Conservation (phyloP, 257 asterid species). For the Mentha longifolia region DNA sequence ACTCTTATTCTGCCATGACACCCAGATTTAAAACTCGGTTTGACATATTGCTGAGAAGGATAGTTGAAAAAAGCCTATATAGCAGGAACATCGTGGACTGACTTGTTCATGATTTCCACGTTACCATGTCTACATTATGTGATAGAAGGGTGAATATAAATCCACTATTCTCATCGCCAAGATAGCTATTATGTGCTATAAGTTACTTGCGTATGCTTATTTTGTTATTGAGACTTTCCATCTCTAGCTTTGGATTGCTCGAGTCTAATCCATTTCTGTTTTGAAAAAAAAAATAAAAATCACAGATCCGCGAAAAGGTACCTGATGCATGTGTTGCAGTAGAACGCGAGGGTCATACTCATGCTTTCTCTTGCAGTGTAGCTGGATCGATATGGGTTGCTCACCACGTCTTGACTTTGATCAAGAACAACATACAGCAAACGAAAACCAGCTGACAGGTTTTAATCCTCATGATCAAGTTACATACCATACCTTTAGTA, state of each 20-base stretch:
- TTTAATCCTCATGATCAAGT: slow-evolving; percentile 14
- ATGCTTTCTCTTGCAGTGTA: slow-evolving; percentile 82
- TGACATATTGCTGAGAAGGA: too few relatives aligned
- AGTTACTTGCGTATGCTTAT: not conserved
- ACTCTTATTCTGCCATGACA: too few relatives aligned
- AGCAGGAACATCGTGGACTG: too few relatives aligned
- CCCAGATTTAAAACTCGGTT: too few relatives aligned
- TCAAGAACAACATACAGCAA: slow-evolving; percentile 38
- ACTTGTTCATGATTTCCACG: too few relatives aligned
- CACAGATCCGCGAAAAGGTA: slow-evolving; percentile 64
- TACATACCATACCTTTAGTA: not conserved
- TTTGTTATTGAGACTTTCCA: not conserved
- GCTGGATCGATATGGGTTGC: slow-evolving; percentile 86
- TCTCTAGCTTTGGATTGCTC: not conserved
- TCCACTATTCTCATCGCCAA: not conserved
- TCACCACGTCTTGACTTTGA: slow-evolving; percentile 59
- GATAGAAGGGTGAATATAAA: too few relatives aligned
- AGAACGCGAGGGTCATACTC: slow-evolving; percentile 73
- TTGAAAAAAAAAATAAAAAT: too few relatives aligned
- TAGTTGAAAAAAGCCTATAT: too few relatives aligned
- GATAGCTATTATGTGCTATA: not conserved
- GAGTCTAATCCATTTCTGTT: not conserved
- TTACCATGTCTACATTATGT: too few relatives aligned
- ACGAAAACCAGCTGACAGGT: slow-evolving; percentile 21
- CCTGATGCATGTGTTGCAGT: slow-evolving; percentile 50